Percentiles rank a stretch among this genome's conserved stretches.
Evolutionary conservation across 1,139 yeast species (phyloP).

Genomic region (Yamadazyma taylorii): DNA sequence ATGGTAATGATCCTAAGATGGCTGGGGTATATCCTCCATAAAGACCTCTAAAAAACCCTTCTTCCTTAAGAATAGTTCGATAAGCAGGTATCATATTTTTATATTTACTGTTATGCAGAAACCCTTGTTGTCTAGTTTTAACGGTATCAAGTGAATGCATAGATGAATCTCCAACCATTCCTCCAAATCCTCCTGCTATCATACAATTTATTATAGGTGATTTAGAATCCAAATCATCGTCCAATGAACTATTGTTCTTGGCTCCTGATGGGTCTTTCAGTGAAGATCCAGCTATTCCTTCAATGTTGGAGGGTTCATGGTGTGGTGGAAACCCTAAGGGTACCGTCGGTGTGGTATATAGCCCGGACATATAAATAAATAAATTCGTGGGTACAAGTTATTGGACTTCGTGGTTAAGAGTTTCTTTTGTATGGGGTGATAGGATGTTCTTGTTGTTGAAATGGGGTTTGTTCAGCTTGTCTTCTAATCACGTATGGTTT

Average conservation of each 20-base stretch:
- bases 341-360: slow-evolving; percentile 42
- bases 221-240: slow-evolving; percentile 4
- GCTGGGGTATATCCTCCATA: slow-evolving; percentile 95
- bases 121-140: slow-evolving; percentile 95
- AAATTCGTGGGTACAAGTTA: no score
- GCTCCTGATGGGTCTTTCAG: background rate
- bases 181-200: slow-evolving; percentile 94
- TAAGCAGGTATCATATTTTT: slow-evolving; percentile 69
- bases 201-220: slow-evolving; percentile 63
- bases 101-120: slow-evolving; percentile 68
- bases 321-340: slow-evolving; percentile 39
- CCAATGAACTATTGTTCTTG: slow-evolving; percentile 1
- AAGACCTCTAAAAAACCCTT: slow-evolving; percentile 81
- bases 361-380: slow-evolving; percentile 1
- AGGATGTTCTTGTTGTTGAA: no score
- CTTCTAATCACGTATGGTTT: no score
- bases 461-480: no score
- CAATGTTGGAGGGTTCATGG: slow-evolving; percentile 15
- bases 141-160: slow-evolving; percentile 98
- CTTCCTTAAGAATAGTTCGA: slow-evolving; percentile 68
- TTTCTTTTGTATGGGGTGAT: no score
- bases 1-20: slow-evolving; percentile 86
- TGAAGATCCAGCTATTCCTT: background rate
- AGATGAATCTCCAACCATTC: slow-evolving; percentile 85
- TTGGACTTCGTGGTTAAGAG: no score